phyloP scores from a whole-genome alignment of 1,139 yeast species.

The Saccharomycopsis crataegensis region DNA sequence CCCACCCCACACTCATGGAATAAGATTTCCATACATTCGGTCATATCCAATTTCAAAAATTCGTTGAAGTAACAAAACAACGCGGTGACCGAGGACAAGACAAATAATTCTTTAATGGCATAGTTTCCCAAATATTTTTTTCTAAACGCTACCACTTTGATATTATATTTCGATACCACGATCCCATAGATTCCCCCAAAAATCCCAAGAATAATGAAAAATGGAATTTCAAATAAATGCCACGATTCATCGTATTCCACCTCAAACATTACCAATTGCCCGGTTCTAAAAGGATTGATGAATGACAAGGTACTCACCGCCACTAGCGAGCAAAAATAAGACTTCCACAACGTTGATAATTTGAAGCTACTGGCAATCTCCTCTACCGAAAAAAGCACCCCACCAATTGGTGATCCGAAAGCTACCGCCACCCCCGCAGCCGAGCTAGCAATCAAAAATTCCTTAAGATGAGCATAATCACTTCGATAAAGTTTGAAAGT shows the following conservation, averaged over 20 bases:
- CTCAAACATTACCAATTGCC: conserved; percentile 87
- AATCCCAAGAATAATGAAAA: conserved; percentile 69
- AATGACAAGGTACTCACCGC: conserved; percentile 74
- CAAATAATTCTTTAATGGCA: conserved; percentile 65
- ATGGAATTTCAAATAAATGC: conserved; percentile 80
- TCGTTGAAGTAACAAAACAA: conserved; percentile 76
- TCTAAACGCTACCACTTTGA: conserved; percentile 72
- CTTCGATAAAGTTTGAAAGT: conserved; percentile 35
- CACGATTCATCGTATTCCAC: conserved; percentile 80
- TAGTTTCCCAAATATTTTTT: conserved; percentile 52
- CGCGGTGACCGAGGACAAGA: conserved; percentile 65
- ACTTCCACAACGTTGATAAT: conserved; percentile 78
- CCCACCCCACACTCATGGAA: conserved; percentile 74
- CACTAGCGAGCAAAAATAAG: conserved; percentile 83
- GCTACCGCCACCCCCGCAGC: conserved; percentile 75
- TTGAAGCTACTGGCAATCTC: conserved; percentile 70
- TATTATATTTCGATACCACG: conserved; percentile 69
- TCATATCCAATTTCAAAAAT: conserved; percentile 82
- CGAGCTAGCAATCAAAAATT: conserved; percentile 50
- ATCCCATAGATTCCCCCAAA: conserved; percentile 94
- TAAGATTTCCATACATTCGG: conserved; percentile 84
- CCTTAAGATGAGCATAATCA: conserved; percentile 36
- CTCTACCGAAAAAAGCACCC: conserved; percentile 63
- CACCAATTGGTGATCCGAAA: conserved; percentile 69
- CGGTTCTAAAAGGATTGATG: conserved; percentile 87